Percentiles rank a stretch among this genome's conserved stretches.
phyloP scores from a whole-genome alignment of 2,329 filamentous ascomycete species.

The Rutstroemia sp. region DNA sequence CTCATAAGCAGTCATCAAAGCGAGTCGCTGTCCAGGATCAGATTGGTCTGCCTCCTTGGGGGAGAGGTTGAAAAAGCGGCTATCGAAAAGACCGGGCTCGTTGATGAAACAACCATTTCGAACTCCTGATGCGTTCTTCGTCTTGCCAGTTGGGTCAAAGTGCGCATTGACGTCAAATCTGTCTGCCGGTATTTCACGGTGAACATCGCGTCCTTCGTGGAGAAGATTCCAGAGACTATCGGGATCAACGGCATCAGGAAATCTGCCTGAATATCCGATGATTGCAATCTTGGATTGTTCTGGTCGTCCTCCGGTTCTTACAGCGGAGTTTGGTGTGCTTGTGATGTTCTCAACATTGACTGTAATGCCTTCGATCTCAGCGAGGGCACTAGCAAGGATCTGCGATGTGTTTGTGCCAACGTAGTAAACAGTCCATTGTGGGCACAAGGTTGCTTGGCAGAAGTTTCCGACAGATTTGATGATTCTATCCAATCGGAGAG shows the following conservation, averaged over 20 bases:
- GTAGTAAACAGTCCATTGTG: too few species aligned
- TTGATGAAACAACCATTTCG: constrained; percentile 67
- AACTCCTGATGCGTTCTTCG: constrained; percentile 47
- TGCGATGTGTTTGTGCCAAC: too few species aligned
- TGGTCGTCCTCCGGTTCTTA: background rate
- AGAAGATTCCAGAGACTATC: background rate
- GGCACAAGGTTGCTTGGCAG: too few species aligned
- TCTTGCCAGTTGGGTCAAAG: constrained; percentile 64
- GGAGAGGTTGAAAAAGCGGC: constrained; percentile 79
- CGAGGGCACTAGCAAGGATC: too few species aligned
- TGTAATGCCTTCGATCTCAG: background rate
- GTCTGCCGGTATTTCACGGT: constrained; percentile 45
- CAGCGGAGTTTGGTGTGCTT: background rate
- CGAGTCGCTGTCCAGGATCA: constrained; percentile 71
- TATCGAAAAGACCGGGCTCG: constrained; percentile 68
- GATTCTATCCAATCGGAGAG: background rate
- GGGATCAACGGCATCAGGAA: background rate
- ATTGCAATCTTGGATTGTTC: background rate
- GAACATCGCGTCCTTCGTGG: background rate
- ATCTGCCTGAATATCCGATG: background rate
- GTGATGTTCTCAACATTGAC: background rate
- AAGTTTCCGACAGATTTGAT: too few species aligned
- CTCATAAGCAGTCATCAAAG: constrained; percentile 69
- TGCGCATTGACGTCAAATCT: constrained; percentile 66
- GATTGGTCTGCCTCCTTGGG: constrained; percentile 71